Conservation (phyloP, 768 basidiomycete genomes). For the Podaxis carcinomalis region DNA sequence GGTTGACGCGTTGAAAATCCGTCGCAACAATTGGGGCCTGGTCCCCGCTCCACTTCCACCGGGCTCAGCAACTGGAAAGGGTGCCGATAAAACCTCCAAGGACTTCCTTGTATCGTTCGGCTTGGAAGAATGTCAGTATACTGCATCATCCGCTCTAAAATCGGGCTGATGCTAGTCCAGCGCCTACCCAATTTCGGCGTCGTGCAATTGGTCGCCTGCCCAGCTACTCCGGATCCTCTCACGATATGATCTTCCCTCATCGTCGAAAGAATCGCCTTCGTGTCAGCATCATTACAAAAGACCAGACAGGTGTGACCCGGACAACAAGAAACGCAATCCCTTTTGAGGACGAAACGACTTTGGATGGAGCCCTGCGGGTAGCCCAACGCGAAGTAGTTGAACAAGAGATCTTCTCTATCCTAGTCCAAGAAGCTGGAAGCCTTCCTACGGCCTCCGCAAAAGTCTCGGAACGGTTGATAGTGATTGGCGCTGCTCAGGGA, state of each 20-base stretch:
- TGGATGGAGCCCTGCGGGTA: constrained; percentile 48
- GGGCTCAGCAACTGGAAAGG: constrained; percentile 68
- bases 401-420: constrained; percentile 71
- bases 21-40: constrained; percentile 76
- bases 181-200: constrained; percentile 57
- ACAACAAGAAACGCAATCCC: constrained; percentile 31
- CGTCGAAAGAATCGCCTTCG: constrained; percentile 61
- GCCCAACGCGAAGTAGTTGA: constrained; percentile 76
- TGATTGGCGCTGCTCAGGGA: constrained; percentile 71
- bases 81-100: constrained; percentile 74
- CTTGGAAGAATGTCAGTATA: constrained; percentile 70
- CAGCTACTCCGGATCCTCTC: constrained; percentile 36
- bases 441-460: constrained; percentile 73
- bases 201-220: constrained; percentile 69
- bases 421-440: constrained; percentile 73
- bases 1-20: constrained; percentile 74
- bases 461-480: constrained; percentile 74
- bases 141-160: background rate
- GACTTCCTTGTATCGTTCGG: constrained; percentile 81
- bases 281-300: constrained; percentile 33
- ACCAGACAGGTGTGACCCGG: constrained; percentile 22
- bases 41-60: constrained; percentile 74
- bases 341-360: constrained; percentile 26
- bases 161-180: constrained; percentile 31
- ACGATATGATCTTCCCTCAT: constrained; percentile 55